Evolutionary conservation across 176 grass and related monocot genomes (phyloP).

Genomic region (Triticum dicoccoides): DNA sequence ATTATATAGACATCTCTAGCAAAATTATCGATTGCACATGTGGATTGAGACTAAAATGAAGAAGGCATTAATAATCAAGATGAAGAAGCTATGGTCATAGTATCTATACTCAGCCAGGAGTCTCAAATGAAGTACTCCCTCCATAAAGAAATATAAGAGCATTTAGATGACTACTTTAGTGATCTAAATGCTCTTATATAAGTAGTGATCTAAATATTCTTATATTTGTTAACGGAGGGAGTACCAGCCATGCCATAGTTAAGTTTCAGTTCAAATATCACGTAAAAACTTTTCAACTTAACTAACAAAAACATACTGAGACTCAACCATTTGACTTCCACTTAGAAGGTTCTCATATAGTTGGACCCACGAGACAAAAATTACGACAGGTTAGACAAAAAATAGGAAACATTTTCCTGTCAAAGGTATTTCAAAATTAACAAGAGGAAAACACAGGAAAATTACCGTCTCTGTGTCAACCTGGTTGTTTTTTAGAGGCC

Average conservation of each 20-base stretch:
- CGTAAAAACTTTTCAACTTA: constrained; percentile 11
- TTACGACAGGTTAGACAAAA: constrained; percentile 23
- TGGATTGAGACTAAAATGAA: no score
- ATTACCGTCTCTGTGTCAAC: no score
- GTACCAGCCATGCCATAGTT: background rate
- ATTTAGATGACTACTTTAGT: no score
- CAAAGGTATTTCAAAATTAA: constrained; percentile 20
- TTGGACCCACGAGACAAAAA: constrained; percentile 62
- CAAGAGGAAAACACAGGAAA: constrained; percentile 16
- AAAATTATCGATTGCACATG: no score
- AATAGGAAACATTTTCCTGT: background rate
- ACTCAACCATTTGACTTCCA: constrained; percentile 96
- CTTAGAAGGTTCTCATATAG: constrained; percentile 88
- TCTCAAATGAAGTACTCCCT: background rate
- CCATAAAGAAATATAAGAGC: no score
- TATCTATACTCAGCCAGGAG: constrained; percentile 21
- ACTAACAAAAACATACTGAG: constrained; percentile 68
- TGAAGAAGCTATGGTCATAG: constrained; percentile 9
- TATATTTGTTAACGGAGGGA: background rate
- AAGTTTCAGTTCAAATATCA: constrained; percentile 26
- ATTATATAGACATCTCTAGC: no score
- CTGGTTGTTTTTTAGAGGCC: no score
- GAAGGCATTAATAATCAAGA: no score
- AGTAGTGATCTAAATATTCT: no score
- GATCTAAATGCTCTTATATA: no score